Evolutionary conservation across 768 basidiomycete genomes (phyloP).

Genomic region (Termitomyces sp.): DNA sequence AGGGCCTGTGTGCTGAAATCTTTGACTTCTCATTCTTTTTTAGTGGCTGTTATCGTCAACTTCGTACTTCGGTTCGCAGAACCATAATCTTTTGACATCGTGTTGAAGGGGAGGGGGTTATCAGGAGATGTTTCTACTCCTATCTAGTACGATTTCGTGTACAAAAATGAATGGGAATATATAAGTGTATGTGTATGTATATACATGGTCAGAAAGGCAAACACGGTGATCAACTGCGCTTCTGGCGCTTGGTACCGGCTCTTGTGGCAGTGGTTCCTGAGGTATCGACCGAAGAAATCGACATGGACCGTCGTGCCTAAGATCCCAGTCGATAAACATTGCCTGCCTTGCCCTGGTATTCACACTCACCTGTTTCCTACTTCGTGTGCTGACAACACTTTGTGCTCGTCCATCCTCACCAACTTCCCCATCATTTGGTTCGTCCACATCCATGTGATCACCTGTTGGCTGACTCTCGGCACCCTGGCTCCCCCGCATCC

Average conservation of each 20-base stretch:
- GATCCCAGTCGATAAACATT: constrained; percentile 1
- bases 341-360: not conserved
- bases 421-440: constrained; percentile 30
- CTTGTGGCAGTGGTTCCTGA: constrained; percentile 38
- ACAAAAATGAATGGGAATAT: not conserved
- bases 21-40: constrained; percentile 3
- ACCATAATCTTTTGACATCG: constrained; percentile 14
- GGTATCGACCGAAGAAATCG: constrained; percentile 73
- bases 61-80: constrained; percentile 77
- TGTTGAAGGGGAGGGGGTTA: not conserved
- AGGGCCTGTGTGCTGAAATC: not conserved
- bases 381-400: constrained; percentile 56
- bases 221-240: constrained; percentile 31
- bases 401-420: constrained; percentile 53
- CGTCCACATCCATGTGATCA: constrained; percentile 47
- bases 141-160: not conserved
- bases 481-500: constrained; percentile 42
- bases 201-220: not conserved
- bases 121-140: not conserved
- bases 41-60: constrained; percentile 82
- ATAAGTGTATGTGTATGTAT: not conserved
- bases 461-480: constrained; percentile 25
- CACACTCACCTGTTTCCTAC: constrained; percentile 53
- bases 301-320: constrained; percentile 60
- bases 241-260: constrained; percentile 52